Percentiles rank a stretch among this genome's conserved stretches.
Evolutionary conservation across 2,329 filamentous ascomycete species (phyloP).

Genomic region (Hymenoscyphus scutula): DNA sequence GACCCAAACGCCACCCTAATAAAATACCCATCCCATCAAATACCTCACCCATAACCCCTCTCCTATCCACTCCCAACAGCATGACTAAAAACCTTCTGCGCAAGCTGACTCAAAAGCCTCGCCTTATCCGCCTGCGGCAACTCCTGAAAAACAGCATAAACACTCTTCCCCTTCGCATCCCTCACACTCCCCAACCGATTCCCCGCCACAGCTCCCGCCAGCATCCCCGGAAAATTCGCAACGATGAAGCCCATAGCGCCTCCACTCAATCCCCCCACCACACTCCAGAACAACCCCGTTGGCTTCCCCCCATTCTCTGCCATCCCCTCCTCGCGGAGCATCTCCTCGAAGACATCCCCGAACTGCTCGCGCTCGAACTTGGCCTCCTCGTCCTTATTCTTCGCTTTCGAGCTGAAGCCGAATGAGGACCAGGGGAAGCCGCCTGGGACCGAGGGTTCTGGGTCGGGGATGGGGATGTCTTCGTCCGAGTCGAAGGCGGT

Average conservation of each 20-base stretch:
- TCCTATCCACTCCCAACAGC: slow-evolving; percentile 52
- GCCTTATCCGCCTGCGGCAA: slow-evolving; percentile 80
- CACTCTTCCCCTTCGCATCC: slow-evolving; percentile 90
- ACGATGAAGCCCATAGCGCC: slow-evolving; percentile 93
- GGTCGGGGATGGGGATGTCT: slow-evolving; percentile 40
- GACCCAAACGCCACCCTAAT: neutral
- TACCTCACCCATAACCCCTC: neutral
- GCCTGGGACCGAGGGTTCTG: slow-evolving; percentile 39
- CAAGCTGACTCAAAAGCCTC: slow-evolving; percentile 77
- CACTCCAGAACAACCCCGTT: slow-evolving; percentile 78
- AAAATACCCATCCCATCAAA: neutral
- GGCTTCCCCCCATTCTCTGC: slow-evolving; percentile 64
- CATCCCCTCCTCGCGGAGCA: slow-evolving; percentile 84
- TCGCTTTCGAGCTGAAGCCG: slow-evolving; percentile 49
- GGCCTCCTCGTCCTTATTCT: slow-evolving; percentile 51
- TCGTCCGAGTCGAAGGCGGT: slow-evolving; percentile 43
- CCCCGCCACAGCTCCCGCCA: slow-evolving; percentile 89
- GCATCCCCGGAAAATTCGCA: slow-evolving; percentile 82
- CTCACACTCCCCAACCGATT: slow-evolving; percentile 87
- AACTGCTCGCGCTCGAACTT: slow-evolving; percentile 77
- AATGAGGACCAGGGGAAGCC: slow-evolving; percentile 76
- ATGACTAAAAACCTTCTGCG: slow-evolving; percentile 81
- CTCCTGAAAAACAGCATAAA: slow-evolving; percentile 80
- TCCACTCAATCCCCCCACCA: slow-evolving; percentile 82
- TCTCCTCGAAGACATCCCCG: slow-evolving; percentile 81